Percentiles rank a stretch among this genome's conserved stretches.
phyloP scores from a whole-genome alignment of 495 filamentous ascomycete genomes.

The Penicillium salamii region DNA sequence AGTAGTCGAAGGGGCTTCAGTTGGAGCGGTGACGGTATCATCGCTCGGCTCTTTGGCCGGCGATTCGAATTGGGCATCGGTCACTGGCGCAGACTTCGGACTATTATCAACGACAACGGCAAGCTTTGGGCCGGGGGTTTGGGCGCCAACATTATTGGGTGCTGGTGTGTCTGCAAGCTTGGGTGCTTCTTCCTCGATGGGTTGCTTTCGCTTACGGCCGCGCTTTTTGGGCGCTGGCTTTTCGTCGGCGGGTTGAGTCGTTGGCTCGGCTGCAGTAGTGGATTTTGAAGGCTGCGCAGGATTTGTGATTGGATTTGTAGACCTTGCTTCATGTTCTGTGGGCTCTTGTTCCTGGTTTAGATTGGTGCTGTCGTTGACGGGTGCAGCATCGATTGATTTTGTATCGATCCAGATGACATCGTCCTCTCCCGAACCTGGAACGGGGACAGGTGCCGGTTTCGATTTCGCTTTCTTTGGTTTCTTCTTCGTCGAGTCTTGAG shows the following conservation, averaged over 20 bases:
- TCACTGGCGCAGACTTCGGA: neutral
- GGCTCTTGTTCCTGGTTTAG: neutral
- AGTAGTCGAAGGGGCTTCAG: neutral
- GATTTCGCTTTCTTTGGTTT: slow-evolving; percentile 39
- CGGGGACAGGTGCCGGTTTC: slow-evolving; percentile 33
- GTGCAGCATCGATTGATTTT: slow-evolving; percentile 12
- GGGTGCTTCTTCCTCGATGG: slow-evolving; percentile 14
- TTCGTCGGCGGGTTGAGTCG: neutral
- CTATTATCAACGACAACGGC: slow-evolving; percentile 1
- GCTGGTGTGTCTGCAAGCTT: neutral
- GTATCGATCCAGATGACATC: slow-evolving; percentile 42
- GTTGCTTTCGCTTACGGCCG: slow-evolving; percentile 45
- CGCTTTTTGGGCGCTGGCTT: slow-evolving; percentile 39
- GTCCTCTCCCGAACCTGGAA: slow-evolving; percentile 26
- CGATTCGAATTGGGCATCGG: neutral
- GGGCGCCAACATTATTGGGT: neutral
- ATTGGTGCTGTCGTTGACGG: neutral
- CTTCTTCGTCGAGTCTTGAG: slow-evolving; percentile 36
- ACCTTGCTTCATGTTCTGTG: neutral
- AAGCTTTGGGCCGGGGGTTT: neutral
- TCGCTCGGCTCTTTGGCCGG: neutral
- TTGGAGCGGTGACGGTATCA: neutral
- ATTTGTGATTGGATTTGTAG: neutral
- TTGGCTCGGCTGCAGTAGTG: neutral
- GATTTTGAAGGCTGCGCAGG: neutral